phyloP scores from a whole-genome alignment of 2,329 filamentous ascomycete species.

The Talaromyces amestolkiae region DNA sequence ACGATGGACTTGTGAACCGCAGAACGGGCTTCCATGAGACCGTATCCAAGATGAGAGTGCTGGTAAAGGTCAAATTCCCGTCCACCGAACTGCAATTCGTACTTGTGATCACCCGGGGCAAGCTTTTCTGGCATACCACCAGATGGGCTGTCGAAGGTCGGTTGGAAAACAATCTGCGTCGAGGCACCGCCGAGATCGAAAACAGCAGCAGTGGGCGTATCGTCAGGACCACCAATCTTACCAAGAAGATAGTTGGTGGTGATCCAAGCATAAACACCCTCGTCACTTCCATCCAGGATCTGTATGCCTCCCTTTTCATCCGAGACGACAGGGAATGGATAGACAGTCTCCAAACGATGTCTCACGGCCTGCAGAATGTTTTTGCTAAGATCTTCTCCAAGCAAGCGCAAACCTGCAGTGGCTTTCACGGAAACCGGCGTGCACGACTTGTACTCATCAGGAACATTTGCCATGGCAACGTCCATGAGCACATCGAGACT shows the following conservation, averaged over 20 bases:
- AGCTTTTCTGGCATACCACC: slow-evolving; percentile 85
- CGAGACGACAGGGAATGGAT: slow-evolving; percentile 91
- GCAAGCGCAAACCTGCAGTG: slow-evolving; percentile 85
- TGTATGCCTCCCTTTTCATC: slow-evolving; percentile 81
- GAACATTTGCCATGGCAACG: slow-evolving; percentile 78
- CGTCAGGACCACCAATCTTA: slow-evolving; percentile 91
- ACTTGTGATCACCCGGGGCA: slow-evolving; percentile 91
- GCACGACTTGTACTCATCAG: slow-evolving; percentile 85
- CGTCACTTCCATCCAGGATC: slow-evolving; percentile 96
- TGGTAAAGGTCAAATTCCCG: slow-evolving; percentile 92
- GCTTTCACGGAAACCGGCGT: slow-evolving; percentile 96
- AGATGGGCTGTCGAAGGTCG: slow-evolving; percentile 73
- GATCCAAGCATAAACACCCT: slow-evolving; percentile 98
- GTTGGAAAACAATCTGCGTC: slow-evolving; percentile 98
- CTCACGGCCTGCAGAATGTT: slow-evolving; percentile 85
- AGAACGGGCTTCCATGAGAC: slow-evolving; percentile 90
- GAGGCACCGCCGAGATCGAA: slow-evolving; percentile 96
- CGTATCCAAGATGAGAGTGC: slow-evolving; percentile 95
- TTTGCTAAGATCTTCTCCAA: slow-evolving; percentile 76
- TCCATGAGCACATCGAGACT: slow-evolving; percentile 86
- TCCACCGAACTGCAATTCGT: slow-evolving; percentile 84
- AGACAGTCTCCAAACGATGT: slow-evolving; percentile 76
- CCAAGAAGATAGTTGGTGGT: slow-evolving; percentile 97
- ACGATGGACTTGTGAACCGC: slow-evolving; percentile 76
- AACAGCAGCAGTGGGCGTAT: slow-evolving; percentile 85